A percentile compares a stretch with the other conserved stretches of the same genome.
phyloP scores from a whole-genome alignment of 805 yeast genomes.

The Candida qinlingensis region DNA sequence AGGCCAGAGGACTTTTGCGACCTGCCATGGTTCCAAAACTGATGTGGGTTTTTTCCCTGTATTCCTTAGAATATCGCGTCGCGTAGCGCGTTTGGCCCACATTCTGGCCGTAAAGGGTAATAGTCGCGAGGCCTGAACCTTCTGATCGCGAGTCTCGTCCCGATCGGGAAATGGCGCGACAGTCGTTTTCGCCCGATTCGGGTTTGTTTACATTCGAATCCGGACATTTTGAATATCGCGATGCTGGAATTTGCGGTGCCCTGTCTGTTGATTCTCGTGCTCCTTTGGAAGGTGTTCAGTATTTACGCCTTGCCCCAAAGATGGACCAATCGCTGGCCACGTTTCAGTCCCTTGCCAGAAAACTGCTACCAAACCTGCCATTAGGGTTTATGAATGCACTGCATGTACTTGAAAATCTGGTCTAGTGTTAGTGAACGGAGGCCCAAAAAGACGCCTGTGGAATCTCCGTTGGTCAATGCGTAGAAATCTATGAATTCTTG shows the following conservation, averaged over 20 bases:
- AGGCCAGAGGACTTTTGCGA: too few species aligned
- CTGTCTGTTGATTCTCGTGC: background rate
- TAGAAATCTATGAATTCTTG: too few species aligned
- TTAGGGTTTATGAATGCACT: too few species aligned
- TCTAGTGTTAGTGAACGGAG: too few species aligned
- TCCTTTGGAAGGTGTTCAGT: background rate
- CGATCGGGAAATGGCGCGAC: background rate
- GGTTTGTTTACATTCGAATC: background rate
- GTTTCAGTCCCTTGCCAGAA: too few species aligned
- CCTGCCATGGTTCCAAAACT: too few species aligned
- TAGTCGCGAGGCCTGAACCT: background rate
- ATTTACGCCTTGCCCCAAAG: too few species aligned
- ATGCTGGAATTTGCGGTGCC: background rate
- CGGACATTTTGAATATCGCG: background rate
- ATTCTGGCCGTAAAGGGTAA: background rate
- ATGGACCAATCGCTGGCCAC: too few species aligned
- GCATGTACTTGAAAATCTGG: too few species aligned
- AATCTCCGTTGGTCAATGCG: too few species aligned
- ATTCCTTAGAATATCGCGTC: constrained; percentile 1
- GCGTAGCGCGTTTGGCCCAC: constrained; percentile 1
- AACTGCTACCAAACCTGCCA: too few species aligned
- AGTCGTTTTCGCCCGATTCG: background rate
- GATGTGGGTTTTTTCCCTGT: background rate
- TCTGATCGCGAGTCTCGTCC: background rate
- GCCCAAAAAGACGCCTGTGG: too few species aligned